Evolutionary conservation across 768 basidiomycete genomes (phyloP).

Genomic region (Naganishia antarctica): DNA sequence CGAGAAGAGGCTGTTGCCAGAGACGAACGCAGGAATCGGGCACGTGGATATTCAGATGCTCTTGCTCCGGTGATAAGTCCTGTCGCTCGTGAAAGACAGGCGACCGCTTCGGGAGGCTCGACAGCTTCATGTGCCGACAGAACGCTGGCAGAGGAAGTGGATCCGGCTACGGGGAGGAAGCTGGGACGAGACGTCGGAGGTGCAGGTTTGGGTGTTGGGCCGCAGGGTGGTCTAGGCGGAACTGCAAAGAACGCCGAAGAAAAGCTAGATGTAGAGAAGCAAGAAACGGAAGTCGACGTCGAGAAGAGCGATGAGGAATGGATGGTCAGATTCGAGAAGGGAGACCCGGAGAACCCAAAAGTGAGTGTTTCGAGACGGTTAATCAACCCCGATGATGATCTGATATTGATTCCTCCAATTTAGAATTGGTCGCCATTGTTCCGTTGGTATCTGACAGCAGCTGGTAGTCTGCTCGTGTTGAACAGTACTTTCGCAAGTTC

Average conservation of each 20-base stretch:
- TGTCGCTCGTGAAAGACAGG: not conserved
- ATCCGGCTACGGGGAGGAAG: constrained; percentile 10
- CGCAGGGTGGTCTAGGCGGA: constrained; percentile 8
- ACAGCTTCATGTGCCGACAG: not conserved
- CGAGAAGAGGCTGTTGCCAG: constrained; percentile 20
- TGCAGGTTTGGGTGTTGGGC: not conserved
- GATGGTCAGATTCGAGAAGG: constrained; percentile 44
- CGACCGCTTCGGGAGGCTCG: not conserved
- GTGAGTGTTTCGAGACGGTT: no score
- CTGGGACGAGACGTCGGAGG: not conserved
- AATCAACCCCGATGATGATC: no score
- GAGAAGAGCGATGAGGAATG: constrained; percentile 38
- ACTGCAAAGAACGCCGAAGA: constrained; percentile 14
- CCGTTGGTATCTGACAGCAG: constrained; percentile 44
- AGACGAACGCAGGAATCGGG: constrained; percentile 16
- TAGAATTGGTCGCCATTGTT: constrained; percentile 42
- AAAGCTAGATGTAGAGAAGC: constrained; percentile 12
- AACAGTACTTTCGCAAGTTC: constrained; percentile 48
- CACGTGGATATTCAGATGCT: constrained; percentile 17
- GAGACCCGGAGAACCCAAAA: constrained; percentile 46
- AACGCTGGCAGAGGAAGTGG: constrained; percentile 1
- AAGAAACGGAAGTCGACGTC: constrained; percentile 1
- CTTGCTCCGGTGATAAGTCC: not conserved
- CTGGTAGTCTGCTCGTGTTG: constrained; percentile 43
- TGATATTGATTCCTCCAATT: no score